A percentile compares a stretch with the other conserved stretches of the same genome.
phyloP scores from a whole-genome alignment of 2,329 filamentous ascomycete species.

The Ceratocystis colombiana region DNA sequence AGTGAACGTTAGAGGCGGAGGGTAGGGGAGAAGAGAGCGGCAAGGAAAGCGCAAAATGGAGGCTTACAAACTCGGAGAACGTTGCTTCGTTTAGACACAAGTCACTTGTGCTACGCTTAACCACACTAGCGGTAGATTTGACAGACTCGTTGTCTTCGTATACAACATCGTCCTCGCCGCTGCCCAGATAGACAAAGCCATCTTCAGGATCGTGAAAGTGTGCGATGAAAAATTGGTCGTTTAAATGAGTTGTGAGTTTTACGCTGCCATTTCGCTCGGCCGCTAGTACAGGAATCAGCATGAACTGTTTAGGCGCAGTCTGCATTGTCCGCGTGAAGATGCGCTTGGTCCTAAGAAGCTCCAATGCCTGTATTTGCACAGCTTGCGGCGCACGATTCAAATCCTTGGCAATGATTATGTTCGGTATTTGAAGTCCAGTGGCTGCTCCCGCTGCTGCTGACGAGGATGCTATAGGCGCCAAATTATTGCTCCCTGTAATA shows the following conservation, averaged over 20 bases:
- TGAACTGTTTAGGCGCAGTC: slow-evolving; percentile 63
- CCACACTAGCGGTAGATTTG: slow-evolving; percentile 39
- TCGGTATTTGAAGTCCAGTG: slow-evolving; percentile 49
- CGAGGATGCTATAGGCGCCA: slow-evolving; percentile 20
- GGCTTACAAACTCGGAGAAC: slow-evolving; percentile 38
- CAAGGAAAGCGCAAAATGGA: background rate
- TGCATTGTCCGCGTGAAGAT: slow-evolving; percentile 68
- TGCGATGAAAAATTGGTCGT: slow-evolving; percentile 78
- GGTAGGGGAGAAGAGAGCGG: background rate
- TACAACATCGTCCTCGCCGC: slow-evolving; percentile 32
- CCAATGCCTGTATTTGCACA: slow-evolving; percentile 69
- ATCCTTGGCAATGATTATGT: slow-evolving; percentile 72
- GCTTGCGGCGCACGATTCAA: slow-evolving; percentile 62
- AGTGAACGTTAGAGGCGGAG: slow-evolving; percentile 26
- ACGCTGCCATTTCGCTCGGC: slow-evolving; percentile 39
- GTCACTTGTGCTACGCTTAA: slow-evolving; percentile 33
- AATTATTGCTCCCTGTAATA: slow-evolving; percentile 21
- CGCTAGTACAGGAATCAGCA: slow-evolving; percentile 65
- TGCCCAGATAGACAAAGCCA: slow-evolving; percentile 63
- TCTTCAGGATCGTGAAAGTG: slow-evolving; percentile 69
- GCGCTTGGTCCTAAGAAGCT: slow-evolving; percentile 70
- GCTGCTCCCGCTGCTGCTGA: slow-evolving; percentile 25
- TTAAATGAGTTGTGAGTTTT: slow-evolving; percentile 50
- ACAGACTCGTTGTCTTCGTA: slow-evolving; percentile 30
- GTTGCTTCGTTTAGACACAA: slow-evolving; percentile 24